These are phyloP conservation scores for Plasmodium gallinaceum DNA, from an alignment of 169 alveolate genomes.

Conservation along the genomic window DNA sequence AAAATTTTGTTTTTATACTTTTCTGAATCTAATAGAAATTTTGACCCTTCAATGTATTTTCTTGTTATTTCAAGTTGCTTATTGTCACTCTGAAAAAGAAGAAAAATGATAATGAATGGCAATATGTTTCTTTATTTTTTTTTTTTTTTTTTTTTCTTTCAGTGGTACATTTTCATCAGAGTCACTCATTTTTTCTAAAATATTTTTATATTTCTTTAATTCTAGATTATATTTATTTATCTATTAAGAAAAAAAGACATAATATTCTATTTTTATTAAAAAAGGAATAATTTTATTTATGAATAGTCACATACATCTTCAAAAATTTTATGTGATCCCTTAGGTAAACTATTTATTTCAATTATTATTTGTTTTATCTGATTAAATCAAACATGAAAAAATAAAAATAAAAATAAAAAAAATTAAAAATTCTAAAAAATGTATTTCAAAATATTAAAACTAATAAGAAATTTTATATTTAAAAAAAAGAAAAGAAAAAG, in stretches of 20 bases:
- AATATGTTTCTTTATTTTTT: background rate
- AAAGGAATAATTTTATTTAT: background rate
- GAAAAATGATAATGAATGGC: background rate
- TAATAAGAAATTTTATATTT: background rate
- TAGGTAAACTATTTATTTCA: slow-evolving; percentile 68
- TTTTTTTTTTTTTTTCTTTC: slow-evolving; percentile 14
- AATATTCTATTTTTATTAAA: background rate
- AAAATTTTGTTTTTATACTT: slow-evolving; percentile 25
- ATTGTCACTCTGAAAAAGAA: slow-evolving; percentile 21
- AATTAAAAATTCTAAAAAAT: background rate
- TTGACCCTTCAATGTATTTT: slow-evolving; percentile 62
- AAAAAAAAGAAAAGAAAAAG: slow-evolving; percentile 1
- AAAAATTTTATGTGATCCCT: slow-evolving; percentile 63
- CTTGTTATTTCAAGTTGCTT: slow-evolving; percentile 32
- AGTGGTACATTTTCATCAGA: slow-evolving; percentile 29
- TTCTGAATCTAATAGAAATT: slow-evolving; percentile 53
- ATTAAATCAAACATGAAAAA: background rate
- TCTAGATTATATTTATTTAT: slow-evolving; percentile 44
- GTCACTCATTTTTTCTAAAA: slow-evolving; percentile 55
- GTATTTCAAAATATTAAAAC: background rate
- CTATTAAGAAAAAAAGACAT: slow-evolving; percentile 1
- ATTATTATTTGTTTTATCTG: slow-evolving; percentile 66
- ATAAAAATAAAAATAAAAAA: background rate
- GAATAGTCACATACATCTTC: slow-evolving; percentile 24
- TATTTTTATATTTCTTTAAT: slow-evolving; percentile 45